Conservation (phyloP, 441 rosid species). For the Bocquillonia castaneifolia region DNA sequence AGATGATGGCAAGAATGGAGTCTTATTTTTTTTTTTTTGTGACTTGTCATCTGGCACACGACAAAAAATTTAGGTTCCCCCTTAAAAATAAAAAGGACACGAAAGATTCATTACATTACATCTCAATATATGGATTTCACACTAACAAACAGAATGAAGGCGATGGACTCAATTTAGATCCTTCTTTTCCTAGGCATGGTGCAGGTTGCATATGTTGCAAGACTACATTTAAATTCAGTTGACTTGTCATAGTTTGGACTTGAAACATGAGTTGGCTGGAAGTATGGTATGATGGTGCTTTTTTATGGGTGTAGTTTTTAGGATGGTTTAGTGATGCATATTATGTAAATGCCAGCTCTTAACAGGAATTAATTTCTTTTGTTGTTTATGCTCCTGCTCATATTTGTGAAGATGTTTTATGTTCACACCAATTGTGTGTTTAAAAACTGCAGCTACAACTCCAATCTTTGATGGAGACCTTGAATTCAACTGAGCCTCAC, state of each 20-base stretch:
- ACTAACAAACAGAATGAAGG: neutral
- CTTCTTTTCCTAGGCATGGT: neutral
- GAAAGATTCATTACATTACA: too few species aligned
- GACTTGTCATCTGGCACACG: neutral
- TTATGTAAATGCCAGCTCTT: neutral
- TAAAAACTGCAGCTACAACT: constrained; percentile 80
- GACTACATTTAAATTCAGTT: neutral
- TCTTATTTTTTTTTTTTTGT: neutral
- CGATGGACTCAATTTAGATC: neutral
- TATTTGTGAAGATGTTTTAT: constrained; percentile 6
- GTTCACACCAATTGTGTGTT: constrained; percentile 27
- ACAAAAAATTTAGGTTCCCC: neutral
- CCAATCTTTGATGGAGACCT: constrained; percentile 98
- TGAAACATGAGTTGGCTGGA: neutral
- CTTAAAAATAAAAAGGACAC: neutral
- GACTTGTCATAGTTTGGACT: neutral
- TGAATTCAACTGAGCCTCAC: constrained; percentile 96
- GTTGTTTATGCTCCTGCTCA: neutral
- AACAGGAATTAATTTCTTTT: neutral
- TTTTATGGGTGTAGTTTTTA: neutral
- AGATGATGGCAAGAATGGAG: neutral
- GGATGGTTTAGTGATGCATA: neutral
- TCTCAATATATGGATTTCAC: neutral
- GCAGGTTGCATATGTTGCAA: neutral
- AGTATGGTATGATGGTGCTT: neutral